Conservation (phyloP, 2,329 filamentous ascomycete genomes). For the Beauveria bassiana region DNA sequence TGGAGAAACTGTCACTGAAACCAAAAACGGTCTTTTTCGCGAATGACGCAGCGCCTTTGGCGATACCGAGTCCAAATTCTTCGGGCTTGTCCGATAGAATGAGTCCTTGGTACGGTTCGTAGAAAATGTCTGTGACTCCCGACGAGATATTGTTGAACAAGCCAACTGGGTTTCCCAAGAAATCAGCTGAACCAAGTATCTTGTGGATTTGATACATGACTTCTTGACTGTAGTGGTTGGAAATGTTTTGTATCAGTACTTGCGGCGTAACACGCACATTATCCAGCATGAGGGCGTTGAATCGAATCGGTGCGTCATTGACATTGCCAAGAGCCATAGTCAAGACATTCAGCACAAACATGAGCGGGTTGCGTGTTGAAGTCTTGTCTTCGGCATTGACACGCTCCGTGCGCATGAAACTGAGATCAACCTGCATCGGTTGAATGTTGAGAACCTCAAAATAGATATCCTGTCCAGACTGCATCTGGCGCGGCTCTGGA, state of each 20-base stretch:
- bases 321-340: constrained; percentile 99
- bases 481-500: constrained; percentile 78
- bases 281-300: constrained; percentile 90
- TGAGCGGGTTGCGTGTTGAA: constrained; percentile 83
- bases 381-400: constrained; percentile 95
- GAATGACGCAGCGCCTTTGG: constrained; percentile 92
- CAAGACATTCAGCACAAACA: constrained; percentile 98
- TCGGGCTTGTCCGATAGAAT: constrained; percentile 95
- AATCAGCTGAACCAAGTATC: constrained; percentile 93
- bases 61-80: constrained; percentile 89
- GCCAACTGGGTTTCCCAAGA: constrained; percentile 93
- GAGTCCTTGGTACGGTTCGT: constrained; percentile 96
- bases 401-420: constrained; percentile 91
- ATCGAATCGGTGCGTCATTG: constrained; percentile 89
- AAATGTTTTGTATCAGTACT: constrained; percentile 76
- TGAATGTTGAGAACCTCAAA: constrained; percentile 96
- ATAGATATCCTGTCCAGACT: constrained; percentile 89
- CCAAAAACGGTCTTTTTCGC: constrained; percentile 99
- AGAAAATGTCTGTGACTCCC: constrained; percentile 95
- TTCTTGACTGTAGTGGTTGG: constrained; percentile 94
- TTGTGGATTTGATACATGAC: constrained; percentile 94
- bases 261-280: constrained; percentile 87
- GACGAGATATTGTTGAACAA: constrained; percentile 98
- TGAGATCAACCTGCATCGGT: constrained; percentile 95
- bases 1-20: constrained; percentile 93